Percentiles rank a stretch among this genome's conserved stretches.
Conservation (phyloP, 164 flowering plant genomes). For the Annona squamosa region DNA sequence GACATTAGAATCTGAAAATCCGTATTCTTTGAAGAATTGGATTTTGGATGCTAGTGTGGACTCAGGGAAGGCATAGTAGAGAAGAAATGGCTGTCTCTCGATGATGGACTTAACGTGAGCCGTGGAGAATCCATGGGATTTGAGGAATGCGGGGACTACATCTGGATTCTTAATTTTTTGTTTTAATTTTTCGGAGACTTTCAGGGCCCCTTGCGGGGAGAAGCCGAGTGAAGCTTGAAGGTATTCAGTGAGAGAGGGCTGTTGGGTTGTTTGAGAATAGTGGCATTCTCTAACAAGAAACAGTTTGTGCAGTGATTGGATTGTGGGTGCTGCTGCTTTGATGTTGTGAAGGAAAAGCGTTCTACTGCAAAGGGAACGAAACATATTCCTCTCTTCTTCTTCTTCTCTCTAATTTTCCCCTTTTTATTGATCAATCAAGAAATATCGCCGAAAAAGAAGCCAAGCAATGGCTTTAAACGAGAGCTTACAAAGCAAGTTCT, state of each 20-base stretch:
- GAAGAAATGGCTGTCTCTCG: neutral
- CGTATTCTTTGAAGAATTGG: neutral
- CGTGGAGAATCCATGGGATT: neutral
- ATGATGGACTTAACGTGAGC: neutral
- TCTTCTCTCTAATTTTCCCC: too few species aligned
- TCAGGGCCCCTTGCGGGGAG: neutral
- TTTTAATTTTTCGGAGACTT: neutral
- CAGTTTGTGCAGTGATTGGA: neutral
- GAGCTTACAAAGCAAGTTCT: too few species aligned
- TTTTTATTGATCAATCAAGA: too few species aligned
- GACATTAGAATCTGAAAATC: neutral
- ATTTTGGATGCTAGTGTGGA: neutral
- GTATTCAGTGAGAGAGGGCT: neutral
- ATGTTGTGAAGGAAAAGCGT: neutral
- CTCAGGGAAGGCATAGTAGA: neutral
- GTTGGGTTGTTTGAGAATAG: neutral
- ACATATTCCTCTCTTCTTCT: neutral
- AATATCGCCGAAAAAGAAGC: too few species aligned
- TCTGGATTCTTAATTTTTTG: neutral
- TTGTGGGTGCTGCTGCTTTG: neutral
- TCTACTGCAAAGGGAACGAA: neutral
- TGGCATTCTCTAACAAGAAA: neutral
- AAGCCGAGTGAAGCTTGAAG: neutral
- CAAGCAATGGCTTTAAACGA: too few species aligned
- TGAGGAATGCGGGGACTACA: neutral